Base-by-base conservation (phyloP, 345 rosid genomes). In the Aethionema arabicum region DNA sequence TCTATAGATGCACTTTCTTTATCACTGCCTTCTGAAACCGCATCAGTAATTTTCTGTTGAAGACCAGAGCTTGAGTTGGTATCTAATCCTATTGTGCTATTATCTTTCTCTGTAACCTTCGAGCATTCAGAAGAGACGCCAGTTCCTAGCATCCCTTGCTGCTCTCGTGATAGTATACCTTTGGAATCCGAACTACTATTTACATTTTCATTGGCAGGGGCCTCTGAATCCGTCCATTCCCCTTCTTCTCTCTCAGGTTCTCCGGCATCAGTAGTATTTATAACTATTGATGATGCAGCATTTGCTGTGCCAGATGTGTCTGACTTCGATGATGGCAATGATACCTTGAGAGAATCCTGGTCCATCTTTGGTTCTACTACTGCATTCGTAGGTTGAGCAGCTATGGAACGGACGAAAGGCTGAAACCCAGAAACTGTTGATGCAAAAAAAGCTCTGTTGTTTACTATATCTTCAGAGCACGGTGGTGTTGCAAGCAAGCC, bases 201-300 rank as follows among this genome's bases (percentile, higher is more conserved):
- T 48, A 60, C 54, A 72, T n/a, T 48, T 0, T 53, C 72, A 49
- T 3, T 56, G 46, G 55, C 43, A 48, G 59, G 64, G 48, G 76
- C 83, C 77, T 87, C 99, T 4, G 76, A 74, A 64, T 90, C 97
- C 39, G 80, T 84, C 96, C 85, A 90, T 74, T 95, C 99, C 63
- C 99, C 97, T 83, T 95, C 99, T 83, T 95, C 99, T 77, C 88
- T 87, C 69, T 90, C 99, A 32, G 73, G 43, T 8, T 64, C 73
- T 47, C 62, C 71, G 30, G 52, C 67, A 73, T 69, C 77, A 56
- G 72, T 59, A 60, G 56, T 68, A 65, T 67, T 74, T 30, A 71
- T 67, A 75, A 68, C 72, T 15, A 50, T 9, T 4, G 68, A 59
- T 9, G 78, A 63, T 31, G 67, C 69, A 52, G 59, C 73, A 46